phyloP scores from a whole-genome alignment of 2,329 filamentous ascomycete species.

The Monilinia fructicola region DNA sequence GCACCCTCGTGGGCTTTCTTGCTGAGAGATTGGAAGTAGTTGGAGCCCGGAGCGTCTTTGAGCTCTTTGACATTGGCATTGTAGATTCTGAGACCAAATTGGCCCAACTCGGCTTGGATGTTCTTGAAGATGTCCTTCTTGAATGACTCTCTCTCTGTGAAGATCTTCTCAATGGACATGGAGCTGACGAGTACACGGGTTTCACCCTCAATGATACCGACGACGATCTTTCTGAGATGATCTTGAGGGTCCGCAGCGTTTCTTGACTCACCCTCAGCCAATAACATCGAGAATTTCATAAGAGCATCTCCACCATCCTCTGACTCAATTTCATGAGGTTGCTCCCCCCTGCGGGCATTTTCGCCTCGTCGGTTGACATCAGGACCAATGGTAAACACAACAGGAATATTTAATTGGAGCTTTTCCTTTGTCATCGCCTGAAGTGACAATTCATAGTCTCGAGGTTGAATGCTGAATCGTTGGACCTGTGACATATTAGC shows the following conservation, averaged over 20 bases:
- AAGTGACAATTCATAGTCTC: constrained; percentile 79
- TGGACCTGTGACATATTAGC: constrained; percentile 33
- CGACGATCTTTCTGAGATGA: constrained; percentile 82
- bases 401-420: constrained; percentile 76
- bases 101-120: constrained; percentile 61
- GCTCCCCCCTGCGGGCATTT: constrained; percentile 28
- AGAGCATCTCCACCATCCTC: constrained; percentile 62
- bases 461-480: constrained; percentile 61
- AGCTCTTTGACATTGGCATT: constrained; percentile 81
- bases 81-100: constrained; percentile 76
- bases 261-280: constrained; percentile 61
- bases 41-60: constrained; percentile 76
- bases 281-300: constrained; percentile 77
- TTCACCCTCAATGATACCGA: constrained; percentile 87
- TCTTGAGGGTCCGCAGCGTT: constrained; percentile 42
- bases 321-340: constrained; percentile 27
- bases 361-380: constrained; percentile 61
- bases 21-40: constrained; percentile 79
- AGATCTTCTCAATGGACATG: constrained; percentile 62
- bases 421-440: constrained; percentile 91
- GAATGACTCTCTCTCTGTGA: constrained; percentile 73
- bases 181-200: constrained; percentile 78
- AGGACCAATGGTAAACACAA: constrained; percentile 83
- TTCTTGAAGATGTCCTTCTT: constrained; percentile 70
- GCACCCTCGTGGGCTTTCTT: constrained; percentile 84